These are phyloP conservation scores for Backusella psychrophila DNA, from an alignment of 192 early-diverging fungal genomes.

Conservation along the genomic window DNA sequence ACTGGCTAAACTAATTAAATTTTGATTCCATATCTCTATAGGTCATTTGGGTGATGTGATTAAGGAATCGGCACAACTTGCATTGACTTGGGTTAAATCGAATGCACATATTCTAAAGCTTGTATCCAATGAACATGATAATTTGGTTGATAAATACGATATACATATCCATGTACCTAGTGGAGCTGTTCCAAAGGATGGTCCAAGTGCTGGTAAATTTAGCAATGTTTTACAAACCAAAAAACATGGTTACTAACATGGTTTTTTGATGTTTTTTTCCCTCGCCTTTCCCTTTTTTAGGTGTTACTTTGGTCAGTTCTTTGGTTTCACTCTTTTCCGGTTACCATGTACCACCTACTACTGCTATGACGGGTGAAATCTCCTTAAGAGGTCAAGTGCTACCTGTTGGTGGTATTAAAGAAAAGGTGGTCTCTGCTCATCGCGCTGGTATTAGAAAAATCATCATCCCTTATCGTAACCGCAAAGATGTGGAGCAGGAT, in stretches of 20 bases:
- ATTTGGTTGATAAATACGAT: conserved; percentile 54
- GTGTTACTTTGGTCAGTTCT: conserved; percentile 71
- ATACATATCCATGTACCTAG: conserved; percentile 85
- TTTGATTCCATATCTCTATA: conserved; percentile 11
- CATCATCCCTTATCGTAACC: conserved; percentile 67
- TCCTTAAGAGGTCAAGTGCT: conserved; percentile 78
- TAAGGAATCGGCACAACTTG: conserved; percentile 78
- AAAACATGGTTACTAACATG: not conserved
- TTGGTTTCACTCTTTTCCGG: conserved; percentile 73
- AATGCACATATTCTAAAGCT: conserved; percentile 59
- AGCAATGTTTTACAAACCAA: not conserved
- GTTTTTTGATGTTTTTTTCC: not conserved
- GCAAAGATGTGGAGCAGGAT: conserved; percentile 68
- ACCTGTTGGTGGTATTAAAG: conserved; percentile 85
- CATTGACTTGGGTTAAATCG: conserved; percentile 70
- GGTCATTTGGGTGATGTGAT: conserved; percentile 81
- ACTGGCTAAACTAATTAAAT: not conserved
- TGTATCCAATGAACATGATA: conserved; percentile 28
- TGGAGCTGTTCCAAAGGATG: conserved; percentile 83
- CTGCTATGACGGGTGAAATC: conserved; percentile 87
- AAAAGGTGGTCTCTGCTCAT: conserved; percentile 83
- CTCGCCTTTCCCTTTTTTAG: not conserved
- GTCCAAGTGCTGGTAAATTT: conserved; percentile 56
- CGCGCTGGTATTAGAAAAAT: conserved; percentile 68
- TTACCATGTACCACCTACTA: conserved; percentile 48